These are phyloP conservation scores for Zasmidium cellare DNA, from an alignment of 2,329 filamentous ascomycete species.

Conservation along the genomic window DNA sequence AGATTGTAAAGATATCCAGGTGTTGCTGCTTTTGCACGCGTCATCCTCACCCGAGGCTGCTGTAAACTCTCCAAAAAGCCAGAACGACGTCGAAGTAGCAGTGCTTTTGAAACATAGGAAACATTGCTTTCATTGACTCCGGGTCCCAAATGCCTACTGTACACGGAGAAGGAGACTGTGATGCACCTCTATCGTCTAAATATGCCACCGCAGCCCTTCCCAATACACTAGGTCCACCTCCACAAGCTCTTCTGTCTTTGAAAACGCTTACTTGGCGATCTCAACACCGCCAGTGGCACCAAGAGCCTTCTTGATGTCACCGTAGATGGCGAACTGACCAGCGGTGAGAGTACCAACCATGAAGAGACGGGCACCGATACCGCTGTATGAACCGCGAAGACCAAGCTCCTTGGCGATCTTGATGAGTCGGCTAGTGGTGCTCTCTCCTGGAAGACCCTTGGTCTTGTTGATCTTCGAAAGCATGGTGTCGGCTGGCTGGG, in stretches of 20 bases:
- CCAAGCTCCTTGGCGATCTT: constrained; percentile 89
- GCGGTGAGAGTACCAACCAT: constrained; percentile 74
- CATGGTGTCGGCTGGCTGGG: constrained; percentile 91
- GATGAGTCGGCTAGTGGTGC: constrained; percentile 75
- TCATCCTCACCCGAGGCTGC: not conserved
- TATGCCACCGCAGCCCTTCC: constrained; percentile 2
- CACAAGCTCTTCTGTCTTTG: not conserved
- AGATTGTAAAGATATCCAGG: too few species aligned
- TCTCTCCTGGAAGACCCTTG: constrained; percentile 81
- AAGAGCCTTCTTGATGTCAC: constrained; percentile 57
- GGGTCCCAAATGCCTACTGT: constrained; percentile 13
- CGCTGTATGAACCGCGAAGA: constrained; percentile 70
- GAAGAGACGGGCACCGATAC: constrained; percentile 78
- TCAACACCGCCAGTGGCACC: constrained; percentile 73
- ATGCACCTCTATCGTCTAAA: constrained; percentile 13
- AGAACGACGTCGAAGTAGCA: too few species aligned
- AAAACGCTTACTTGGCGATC: constrained; percentile 46
- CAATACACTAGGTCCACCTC: not conserved
- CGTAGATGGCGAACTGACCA: constrained; percentile 87
- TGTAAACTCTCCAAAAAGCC: not conserved
- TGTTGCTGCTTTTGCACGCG: too few species aligned
- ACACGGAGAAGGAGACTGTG: constrained; percentile 9
- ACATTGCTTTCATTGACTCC: constrained; percentile 1
- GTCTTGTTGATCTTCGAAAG: constrained; percentile 96
- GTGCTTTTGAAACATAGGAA: not conserved